Conservation (phyloP, 345 rosid species). For the Psidium guajava region DNA sequence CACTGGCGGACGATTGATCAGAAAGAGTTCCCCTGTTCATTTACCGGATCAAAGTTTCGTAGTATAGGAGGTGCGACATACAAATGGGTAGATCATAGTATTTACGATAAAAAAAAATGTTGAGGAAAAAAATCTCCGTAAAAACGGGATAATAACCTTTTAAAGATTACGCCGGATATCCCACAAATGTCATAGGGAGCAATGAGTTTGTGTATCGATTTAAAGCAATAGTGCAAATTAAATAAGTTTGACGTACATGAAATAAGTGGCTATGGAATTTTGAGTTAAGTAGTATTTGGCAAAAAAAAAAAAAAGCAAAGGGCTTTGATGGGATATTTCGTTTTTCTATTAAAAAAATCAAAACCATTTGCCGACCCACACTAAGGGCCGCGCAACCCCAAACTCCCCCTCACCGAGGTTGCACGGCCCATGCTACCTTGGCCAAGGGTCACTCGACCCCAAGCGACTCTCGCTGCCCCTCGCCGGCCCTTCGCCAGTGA, state of each 20-base stretch:
- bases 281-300: no score
- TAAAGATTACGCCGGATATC: background rate
- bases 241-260: background rate
- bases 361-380: no score
- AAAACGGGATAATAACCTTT: background rate
- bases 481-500: no score
- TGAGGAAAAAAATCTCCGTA: background rate
- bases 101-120: no score
- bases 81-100: background rate
- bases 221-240: background rate
- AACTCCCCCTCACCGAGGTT: no score
- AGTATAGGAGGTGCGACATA: background rate
- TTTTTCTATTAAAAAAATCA: no score
- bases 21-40: background rate
- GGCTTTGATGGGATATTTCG: no score
- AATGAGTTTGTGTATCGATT: background rate
- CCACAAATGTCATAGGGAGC: background rate
- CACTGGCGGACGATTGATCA: background rate
- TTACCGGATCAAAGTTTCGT: background rate
- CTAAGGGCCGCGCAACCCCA: no score
- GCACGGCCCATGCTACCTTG: no score
- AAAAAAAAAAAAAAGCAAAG: no score
- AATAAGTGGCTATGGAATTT: background rate
- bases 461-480: no score
- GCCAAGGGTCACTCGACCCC: no score